phyloP scores from a whole-genome alignment of 2,329 filamentous ascomycete species.

The Amauroascus verrucosus region DNA sequence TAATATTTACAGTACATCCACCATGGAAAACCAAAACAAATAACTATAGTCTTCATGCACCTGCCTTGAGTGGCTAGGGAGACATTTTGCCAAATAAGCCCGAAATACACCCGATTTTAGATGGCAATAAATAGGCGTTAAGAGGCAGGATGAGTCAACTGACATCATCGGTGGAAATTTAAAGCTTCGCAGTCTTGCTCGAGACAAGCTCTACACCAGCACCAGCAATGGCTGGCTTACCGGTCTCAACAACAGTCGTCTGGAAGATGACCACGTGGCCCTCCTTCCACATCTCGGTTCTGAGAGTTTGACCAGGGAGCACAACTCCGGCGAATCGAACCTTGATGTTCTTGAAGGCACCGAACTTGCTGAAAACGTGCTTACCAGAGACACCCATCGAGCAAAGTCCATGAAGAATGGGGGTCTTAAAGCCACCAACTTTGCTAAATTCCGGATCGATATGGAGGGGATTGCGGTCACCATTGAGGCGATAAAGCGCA shows the following conservation, averaged over 20 bases:
- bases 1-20: constrained; percentile 4
- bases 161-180: background rate
- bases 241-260: constrained; percentile 81
- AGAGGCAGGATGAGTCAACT: background rate
- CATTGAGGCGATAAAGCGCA: constrained; percentile 81
- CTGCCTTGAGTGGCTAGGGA: background rate
- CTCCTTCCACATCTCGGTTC: constrained; percentile 93
- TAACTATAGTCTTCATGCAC: background rate
- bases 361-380: constrained; percentile 76
- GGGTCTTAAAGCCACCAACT: constrained; percentile 85
- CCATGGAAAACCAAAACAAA: background rate
- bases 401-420: constrained; percentile 95
- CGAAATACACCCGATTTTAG: background rate
- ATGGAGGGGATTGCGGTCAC: constrained; percentile 93
- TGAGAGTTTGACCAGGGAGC: constrained; percentile 74
- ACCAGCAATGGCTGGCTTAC: constrained; percentile 74
- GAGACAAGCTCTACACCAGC: constrained; percentile 59
- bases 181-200: constrained; percentile 14
- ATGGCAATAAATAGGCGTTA: background rate
- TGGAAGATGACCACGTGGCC: constrained; percentile 71
- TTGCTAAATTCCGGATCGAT: constrained; percentile 91
- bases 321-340: constrained; percentile 82
- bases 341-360: constrained; percentile 81
- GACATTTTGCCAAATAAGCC: background rate
- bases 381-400: constrained; percentile 87